Conservation (phyloP, 2,329 filamentous ascomycete genomes). For the Cryphonectria japonica region DNA sequence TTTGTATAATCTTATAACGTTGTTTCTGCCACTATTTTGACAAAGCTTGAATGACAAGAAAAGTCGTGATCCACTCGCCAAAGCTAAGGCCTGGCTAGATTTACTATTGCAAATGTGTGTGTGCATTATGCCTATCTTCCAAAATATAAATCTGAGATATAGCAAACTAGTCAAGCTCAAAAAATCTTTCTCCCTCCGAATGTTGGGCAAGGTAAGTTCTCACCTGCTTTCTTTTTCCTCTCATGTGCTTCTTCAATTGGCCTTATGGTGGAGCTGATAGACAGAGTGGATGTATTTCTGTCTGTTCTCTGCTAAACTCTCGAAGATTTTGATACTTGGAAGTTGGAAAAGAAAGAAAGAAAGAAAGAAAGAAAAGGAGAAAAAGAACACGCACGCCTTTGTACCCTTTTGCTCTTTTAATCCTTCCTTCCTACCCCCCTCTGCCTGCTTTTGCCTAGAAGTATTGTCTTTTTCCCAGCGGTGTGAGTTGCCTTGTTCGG, state of each 20-base stretch:
- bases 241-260: not conserved
- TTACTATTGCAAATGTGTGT: not conserved
- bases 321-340: not conserved
- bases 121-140: not conserved
- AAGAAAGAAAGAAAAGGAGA: not conserved
- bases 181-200: not conserved
- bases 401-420: not conserved
- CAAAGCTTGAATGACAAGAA: too few relatives aligned
- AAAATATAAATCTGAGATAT: not conserved
- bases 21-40: not conserved
- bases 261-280: not conserved
- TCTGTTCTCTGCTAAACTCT: not conserved
- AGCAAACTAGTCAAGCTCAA: not conserved
- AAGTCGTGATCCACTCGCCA: not conserved
- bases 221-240: not conserved
- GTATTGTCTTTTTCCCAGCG: not conserved
- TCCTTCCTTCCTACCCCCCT: not conserved
- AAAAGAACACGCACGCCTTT: not conserved
- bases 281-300: not conserved
- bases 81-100: not conserved
- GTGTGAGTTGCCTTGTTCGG: slow-evolving; percentile 3
- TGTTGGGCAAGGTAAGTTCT: not conserved
- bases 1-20: not conserved
- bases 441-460: not conserved
- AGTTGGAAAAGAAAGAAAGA: not conserved